Base-by-base conservation (phyloP, 495 filamentous ascomycete species). In the Podospora pseudopauciseta region DNA sequence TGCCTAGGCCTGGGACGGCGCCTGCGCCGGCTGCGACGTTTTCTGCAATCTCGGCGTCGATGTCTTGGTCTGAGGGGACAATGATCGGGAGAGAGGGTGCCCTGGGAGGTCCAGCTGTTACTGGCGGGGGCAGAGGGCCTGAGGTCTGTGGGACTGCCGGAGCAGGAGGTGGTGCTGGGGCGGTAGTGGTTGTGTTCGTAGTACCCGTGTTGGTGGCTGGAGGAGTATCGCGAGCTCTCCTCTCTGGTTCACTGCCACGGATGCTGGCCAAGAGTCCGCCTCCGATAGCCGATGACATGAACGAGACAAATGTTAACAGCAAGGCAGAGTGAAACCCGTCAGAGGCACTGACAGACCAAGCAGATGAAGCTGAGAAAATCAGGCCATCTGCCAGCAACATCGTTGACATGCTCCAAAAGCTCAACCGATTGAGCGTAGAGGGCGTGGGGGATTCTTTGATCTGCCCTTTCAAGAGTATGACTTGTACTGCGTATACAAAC, bases 371-470 rank as follows among this genome's bases (percentile, higher is more conserved):
- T 0, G 80, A 80, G 66, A 91, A 88, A 9, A 86, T 78, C 70
- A 89, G 80, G 11, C 91, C 90, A 78, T 98, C 95, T 16, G 90
- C 92, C 64, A 97, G 83, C n/a, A 91, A 83, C 88, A 97, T 92
- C 74, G 92, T 88, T 63, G 86, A 86, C 67, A 93, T 87, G 0
- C 92, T 94, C 76, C 90, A 93, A 77, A 96, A 92, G 80, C 94
- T 97, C 75, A 97, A 86, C 18, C 95, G 87, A 70, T 92, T 94
- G 57, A 92, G 82, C 0, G 94, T 99, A 1, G 94, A 97, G n/a
- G 95, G 94, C 5, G 95, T 99, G 39, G 88, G 92, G 4, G 93
- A 88, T 71, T 97, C 92, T 76, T 93, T 94, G 80, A 96, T 90
- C 79, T 99, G 95, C 59, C 86, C 80, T 69, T 94, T 87, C 59